phyloP scores from a whole-genome alignment of 176 grass and related monocot genomes.

The Rhynchospora breviuscula region DNA sequence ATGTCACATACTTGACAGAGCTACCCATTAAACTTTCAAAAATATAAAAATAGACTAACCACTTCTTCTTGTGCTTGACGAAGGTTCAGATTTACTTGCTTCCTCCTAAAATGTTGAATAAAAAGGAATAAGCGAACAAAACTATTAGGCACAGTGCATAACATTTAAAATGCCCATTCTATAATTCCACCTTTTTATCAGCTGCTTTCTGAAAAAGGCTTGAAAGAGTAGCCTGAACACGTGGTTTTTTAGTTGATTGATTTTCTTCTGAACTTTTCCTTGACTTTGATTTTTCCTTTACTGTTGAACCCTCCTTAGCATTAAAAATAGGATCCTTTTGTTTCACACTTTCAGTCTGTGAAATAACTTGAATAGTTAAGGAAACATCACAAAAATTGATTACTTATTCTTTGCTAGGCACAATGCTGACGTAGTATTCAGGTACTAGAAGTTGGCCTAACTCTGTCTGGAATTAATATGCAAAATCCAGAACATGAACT shows the following conservation, averaged over 20 bases:
- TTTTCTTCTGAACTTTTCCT: slow-evolving; percentile 10
- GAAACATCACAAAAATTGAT: not conserved
- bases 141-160: not conserved
- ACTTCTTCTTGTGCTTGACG: slow-evolving; percentile 44
- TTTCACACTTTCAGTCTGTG: slow-evolving; percentile 1
- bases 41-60: slow-evolving; percentile 34
- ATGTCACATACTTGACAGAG: slow-evolving; percentile 13
- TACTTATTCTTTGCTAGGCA: not conserved
- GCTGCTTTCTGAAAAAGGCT: slow-evolving; percentile 59
- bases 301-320: slow-evolving; percentile 20
- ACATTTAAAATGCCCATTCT: slow-evolving; percentile 6
- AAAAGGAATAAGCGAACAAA: slow-evolving; percentile 5
- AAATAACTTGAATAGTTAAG: slow-evolving; percentile 18
- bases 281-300: slow-evolving; percentile 35
- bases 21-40: not conserved
- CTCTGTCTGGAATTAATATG: not conserved
- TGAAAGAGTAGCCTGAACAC: slow-evolving; percentile 82
- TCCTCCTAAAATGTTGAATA: slow-evolving; percentile 22
- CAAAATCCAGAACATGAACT: not conserved
- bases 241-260: slow-evolving; percentile 45
- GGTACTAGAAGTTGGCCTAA: not conserved
- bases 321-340: not conserved
- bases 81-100: slow-evolving; percentile 20
- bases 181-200: slow-evolving; percentile 47
- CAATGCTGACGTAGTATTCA: not conserved